A percentile compares a stretch with the other conserved stretches of the same genome.
phyloP scores from a whole-genome alignment of 352 stramenopile genomes.

The Halophytophthora polymorphica region DNA sequence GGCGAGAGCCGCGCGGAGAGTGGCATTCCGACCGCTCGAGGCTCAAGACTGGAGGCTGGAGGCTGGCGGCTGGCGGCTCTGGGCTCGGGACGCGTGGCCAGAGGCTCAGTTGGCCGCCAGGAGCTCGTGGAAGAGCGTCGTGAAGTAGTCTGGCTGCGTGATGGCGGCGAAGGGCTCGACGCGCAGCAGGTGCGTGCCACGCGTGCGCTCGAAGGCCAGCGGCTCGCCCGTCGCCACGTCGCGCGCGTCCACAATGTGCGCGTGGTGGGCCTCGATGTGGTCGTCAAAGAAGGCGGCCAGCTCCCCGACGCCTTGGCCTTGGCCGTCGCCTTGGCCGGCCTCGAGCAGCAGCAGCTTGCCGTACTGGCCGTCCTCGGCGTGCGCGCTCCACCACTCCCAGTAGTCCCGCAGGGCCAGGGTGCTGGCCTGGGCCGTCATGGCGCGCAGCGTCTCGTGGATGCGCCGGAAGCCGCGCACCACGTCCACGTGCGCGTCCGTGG shows the following conservation, averaged over 20 bases:
- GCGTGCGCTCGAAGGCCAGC: conserved; percentile 56
- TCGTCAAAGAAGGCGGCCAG: conserved; percentile 71
- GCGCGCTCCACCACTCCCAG: conserved; percentile 84
- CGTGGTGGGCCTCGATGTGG: conserved; percentile 68
- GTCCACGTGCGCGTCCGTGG: conserved; percentile 20
- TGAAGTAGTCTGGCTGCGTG: conserved; percentile 74
- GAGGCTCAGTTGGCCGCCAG: too few relatives aligned
- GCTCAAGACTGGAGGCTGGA: too few relatives aligned
- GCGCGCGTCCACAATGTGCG: conserved; percentile 82
- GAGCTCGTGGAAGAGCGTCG: conserved; percentile 42
- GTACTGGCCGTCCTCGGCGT: conserved; percentile 72
- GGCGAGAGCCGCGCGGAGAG: too few relatives aligned
- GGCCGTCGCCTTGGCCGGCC: conserved; percentile 3
- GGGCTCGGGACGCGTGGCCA: too few relatives aligned
- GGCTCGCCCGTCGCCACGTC: conserved; percentile 39
- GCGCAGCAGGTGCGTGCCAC: conserved; percentile 56
- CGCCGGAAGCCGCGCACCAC: conserved; percentile 55
- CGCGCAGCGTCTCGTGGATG: conserved; percentile 40
- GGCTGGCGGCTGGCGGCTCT: too few relatives aligned
- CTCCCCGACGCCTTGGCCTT: conserved; percentile 7
- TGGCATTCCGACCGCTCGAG: too few relatives aligned
- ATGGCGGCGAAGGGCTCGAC: conserved; percentile 82
- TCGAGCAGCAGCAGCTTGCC: conserved; percentile 73
- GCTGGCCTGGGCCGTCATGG: conserved; percentile 28
- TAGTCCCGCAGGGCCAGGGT: conserved; percentile 77